Evolutionary conservation across 2,329 filamentous ascomycete genomes (phyloP).

Genomic region (Alternaria brassicicola): DNA sequence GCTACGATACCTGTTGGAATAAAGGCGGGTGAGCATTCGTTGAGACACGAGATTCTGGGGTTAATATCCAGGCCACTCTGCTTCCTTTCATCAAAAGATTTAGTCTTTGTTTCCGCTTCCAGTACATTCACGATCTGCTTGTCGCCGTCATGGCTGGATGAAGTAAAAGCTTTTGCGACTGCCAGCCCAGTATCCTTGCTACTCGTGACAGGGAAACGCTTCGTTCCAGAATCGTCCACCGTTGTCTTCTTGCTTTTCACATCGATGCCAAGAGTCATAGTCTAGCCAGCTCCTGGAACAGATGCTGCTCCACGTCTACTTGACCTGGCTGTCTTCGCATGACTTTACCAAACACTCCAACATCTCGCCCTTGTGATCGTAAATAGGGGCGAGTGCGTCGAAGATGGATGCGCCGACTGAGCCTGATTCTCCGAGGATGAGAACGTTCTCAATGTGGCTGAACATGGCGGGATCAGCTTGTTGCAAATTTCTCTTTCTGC

Average conservation of each 20-base stretch:
- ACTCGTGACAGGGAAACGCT: conserved; percentile 26
- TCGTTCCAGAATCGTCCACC: conserved; percentile 28
- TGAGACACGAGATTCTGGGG: conserved; percentile 29
- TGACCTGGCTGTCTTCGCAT: conserved; percentile 20
- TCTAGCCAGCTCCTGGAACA: conserved; percentile 34
- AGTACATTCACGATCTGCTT: conserved; percentile 26
- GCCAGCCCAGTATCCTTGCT: conserved; percentile 26
- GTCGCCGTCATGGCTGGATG: conserved; percentile 15
- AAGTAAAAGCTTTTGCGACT: conserved; percentile 20
- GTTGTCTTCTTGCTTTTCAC: conserved; percentile 23
- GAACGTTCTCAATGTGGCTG: conserved; percentile 25
- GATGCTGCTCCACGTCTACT: conserved; percentile 28
- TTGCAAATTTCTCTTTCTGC: background rate
- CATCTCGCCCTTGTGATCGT: conserved; percentile 43
- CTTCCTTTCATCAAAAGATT: conserved; percentile 18
- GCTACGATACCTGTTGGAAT: conserved; percentile 41
- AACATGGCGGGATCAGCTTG: conserved; percentile 4
- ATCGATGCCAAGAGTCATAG: conserved; percentile 32
- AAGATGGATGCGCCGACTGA: conserved; percentile 34
- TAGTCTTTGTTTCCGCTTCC: conserved; percentile 20
- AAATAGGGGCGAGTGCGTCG: conserved; percentile 47
- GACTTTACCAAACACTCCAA: conserved; percentile 43
- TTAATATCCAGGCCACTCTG: conserved; percentile 12
- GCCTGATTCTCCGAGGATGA: conserved; percentile 38
- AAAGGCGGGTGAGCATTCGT: conserved; percentile 36